Percentiles rank a stretch among this genome's conserved stretches.
phyloP scores from a whole-genome alignment of 352 stramenopile genomes.

The Pythium catenulatum region DNA sequence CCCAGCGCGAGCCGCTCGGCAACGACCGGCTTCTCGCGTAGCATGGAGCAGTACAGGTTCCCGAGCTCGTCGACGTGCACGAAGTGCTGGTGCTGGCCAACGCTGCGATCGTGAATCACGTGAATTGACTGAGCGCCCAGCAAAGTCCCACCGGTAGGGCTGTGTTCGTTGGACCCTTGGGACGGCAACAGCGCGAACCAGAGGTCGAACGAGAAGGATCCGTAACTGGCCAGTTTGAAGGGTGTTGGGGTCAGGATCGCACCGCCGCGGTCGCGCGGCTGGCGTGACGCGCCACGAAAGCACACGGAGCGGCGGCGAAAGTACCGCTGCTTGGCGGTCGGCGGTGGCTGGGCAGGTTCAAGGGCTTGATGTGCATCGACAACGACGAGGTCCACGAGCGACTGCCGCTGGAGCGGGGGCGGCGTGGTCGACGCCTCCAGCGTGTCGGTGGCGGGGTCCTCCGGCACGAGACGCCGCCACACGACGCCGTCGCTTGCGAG shows the following conservation, averaged over 20 bases:
- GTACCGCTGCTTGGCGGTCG: neutral
- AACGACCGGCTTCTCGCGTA: slow-evolving; percentile 33
- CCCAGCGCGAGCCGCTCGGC: neutral
- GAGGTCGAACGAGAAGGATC: slow-evolving; percentile 38
- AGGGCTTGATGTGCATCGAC: too few species aligned
- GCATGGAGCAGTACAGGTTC: slow-evolving; percentile 67
- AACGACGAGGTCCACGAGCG: too few species aligned
- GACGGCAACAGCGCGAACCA: slow-evolving; percentile 19
- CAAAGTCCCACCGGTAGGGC: neutral
- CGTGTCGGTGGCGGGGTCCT: neutral
- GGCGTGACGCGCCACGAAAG: neutral
- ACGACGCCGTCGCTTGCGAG: neutral
- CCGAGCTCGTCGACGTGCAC: slow-evolving; percentile 62
- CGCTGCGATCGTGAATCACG: slow-evolving; percentile 59
- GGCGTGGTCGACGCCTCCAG: neutral
- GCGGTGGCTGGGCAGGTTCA: too few species aligned
- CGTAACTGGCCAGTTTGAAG: too few species aligned
- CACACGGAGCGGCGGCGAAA: neutral
- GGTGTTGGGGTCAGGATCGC: too few species aligned
- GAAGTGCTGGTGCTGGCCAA: slow-evolving; percentile 27
- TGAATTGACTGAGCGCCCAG: slow-evolving; percentile 8
- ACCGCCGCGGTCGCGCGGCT: too few species aligned
- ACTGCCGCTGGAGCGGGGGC: neutral
- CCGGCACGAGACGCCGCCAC: neutral
- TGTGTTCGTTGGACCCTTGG: neutral